phyloP scores from a whole-genome alignment of 441 rosid genomes.

The Arabidopsis lyrata region DNA sequence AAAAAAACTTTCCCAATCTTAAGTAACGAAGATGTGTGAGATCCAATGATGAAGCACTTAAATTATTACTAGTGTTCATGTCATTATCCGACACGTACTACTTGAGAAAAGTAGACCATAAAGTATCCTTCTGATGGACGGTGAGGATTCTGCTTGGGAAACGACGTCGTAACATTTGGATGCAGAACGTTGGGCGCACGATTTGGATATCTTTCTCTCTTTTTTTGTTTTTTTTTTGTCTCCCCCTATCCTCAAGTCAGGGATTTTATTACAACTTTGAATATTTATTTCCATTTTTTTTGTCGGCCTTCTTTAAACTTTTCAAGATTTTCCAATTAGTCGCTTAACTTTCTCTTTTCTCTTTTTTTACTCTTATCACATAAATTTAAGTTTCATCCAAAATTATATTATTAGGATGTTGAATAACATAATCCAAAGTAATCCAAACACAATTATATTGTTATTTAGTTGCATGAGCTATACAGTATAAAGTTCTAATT shows the following conservation, averaged over 20 bases:
- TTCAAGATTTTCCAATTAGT: slow-evolving; percentile 10
- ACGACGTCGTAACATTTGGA: slow-evolving; percentile 30
- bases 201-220: slow-evolving; percentile 19
- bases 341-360: neutral
- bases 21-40: neutral
- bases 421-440: neutral
- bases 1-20: no score
- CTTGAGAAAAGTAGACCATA: neutral
- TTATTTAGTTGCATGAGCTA: no score
- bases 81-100: slow-evolving; percentile 19
- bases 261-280: slow-evolving; percentile 17
- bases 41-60: slow-evolving; percentile 4
- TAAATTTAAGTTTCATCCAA: neutral
- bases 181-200: slow-evolving; percentile 45
- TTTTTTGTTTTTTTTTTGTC: neutral
- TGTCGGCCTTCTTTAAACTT: neutral
- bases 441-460: no score
- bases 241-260: slow-evolving; percentile 23
- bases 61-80: neutral
- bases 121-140: slow-evolving; percentile 16
- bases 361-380: neutral
- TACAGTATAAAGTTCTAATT: neutral
- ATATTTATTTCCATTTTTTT: slow-evolving; percentile 7
- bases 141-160: slow-evolving; percentile 27
- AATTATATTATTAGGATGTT: neutral